A percentile compares a stretch with the other conserved stretches of the same genome.
phyloP scores from a whole-genome alignment of 441 rosid genomes.

The Mallotus repandus region DNA sequence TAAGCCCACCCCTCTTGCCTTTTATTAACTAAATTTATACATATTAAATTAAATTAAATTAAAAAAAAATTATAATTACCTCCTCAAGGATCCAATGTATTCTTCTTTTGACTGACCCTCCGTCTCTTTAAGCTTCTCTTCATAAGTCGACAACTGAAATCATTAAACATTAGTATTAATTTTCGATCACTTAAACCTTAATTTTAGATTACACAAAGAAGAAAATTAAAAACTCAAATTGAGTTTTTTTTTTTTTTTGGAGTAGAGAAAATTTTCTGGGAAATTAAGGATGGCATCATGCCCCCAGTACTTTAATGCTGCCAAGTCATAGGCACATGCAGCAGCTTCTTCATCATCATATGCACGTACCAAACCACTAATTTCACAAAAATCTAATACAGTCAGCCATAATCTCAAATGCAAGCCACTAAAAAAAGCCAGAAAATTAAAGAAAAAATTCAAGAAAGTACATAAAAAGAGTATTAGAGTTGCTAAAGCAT shows the following conservation, averaged over 20 bases:
- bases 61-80: slow-evolving; percentile 28
- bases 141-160: slow-evolving; percentile 36
- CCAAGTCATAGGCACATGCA: slow-evolving; percentile 89
- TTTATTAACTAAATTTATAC: too few relatives aligned
- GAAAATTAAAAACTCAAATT: too few relatives aligned
- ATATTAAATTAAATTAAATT: too few relatives aligned
- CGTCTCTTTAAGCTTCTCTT: slow-evolving; percentile 46
- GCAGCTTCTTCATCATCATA: slow-evolving; percentile 84
- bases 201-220: too few relatives aligned
- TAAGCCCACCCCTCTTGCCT: too few relatives aligned
- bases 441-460: not conserved
- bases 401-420: not conserved
- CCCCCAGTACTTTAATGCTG: slow-evolving; percentile 95
- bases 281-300: slow-evolving; percentile 73
- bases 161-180: too few relatives aligned
- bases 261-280: slow-evolving; percentile 41
- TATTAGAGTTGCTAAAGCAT: slow-evolving; percentile 10
- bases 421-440: not conserved
- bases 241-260: not conserved
- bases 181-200: too few relatives aligned
- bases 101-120: slow-evolving; percentile 49
- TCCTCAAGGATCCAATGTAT: slow-evolving; percentile 50
- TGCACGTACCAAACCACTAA: slow-evolving; percentile 50
- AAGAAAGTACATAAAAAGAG: not conserved
- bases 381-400: not conserved